phyloP scores from a whole-genome alignment of 2,329 filamentous ascomycete species.

The Rhinocladiella mackenziei region DNA sequence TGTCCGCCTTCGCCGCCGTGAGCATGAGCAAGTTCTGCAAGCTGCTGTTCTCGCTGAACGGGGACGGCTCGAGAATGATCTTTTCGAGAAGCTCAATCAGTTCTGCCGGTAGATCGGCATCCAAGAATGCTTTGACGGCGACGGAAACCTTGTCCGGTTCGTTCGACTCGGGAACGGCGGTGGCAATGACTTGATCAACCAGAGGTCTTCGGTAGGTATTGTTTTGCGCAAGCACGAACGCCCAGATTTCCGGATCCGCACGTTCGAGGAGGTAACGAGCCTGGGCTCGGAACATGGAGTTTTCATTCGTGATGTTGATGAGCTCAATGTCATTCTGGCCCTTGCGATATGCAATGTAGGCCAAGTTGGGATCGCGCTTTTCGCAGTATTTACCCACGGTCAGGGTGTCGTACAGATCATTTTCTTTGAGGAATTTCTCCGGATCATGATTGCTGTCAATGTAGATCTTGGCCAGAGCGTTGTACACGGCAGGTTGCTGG shows the following conservation, averaged over 20 bases:
- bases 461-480: slow-evolving; percentile 97
- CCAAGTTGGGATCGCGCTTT: slow-evolving; percentile 94
- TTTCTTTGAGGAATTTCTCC: slow-evolving; percentile 95
- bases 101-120: slow-evolving; percentile 84
- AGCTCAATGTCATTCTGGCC: slow-evolving; percentile 96
- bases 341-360: slow-evolving; percentile 92
- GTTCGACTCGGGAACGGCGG: slow-evolving; percentile 85
- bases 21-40: slow-evolving; percentile 95
- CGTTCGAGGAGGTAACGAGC: slow-evolving; percentile 91
- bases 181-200: slow-evolving; percentile 93
- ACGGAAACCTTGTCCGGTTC: slow-evolving; percentile 94
- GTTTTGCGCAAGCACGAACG: slow-evolving; percentile 89
- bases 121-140: slow-evolving; percentile 88
- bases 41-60: slow-evolving; percentile 95
- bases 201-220: slow-evolving; percentile 92
- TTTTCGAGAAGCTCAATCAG: slow-evolving; percentile 97
- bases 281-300: slow-evolving; percentile 99
- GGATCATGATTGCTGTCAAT: slow-evolving; percentile 97
- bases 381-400: slow-evolving; percentile 96
- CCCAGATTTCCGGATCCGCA: slow-evolving; percentile 85
- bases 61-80: slow-evolving; percentile 98
- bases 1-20: slow-evolving; percentile 94
- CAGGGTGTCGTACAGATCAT: slow-evolving; percentile 91
- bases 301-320: slow-evolving; percentile 97
- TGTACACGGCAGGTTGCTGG: slow-evolving; percentile 94